These are phyloP conservation scores for Colletotrichum abscissum DNA, from an alignment of 2,329 filamentous ascomycete genomes.

Conservation along the genomic window DNA sequence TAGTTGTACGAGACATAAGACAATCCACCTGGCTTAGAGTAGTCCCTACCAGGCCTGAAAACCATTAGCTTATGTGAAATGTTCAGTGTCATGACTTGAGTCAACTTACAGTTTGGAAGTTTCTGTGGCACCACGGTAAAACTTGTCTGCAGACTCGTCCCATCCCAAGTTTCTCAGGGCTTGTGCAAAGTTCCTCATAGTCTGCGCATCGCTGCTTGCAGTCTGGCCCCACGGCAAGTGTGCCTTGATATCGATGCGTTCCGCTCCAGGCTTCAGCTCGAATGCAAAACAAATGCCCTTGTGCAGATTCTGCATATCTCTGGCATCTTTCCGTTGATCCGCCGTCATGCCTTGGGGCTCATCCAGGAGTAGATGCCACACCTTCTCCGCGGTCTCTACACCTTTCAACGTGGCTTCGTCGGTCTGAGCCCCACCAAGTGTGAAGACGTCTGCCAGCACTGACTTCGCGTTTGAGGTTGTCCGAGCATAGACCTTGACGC, in stretches of 20 bases:
- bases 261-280: slow-evolving; percentile 38
- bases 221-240: slow-evolving; percentile 27
- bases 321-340: slow-evolving; percentile 31
- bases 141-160: slow-evolving; percentile 23
- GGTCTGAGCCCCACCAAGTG: slow-evolving; percentile 38
- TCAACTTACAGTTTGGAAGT: slow-evolving; percentile 19
- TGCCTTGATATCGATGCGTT: slow-evolving; percentile 24
- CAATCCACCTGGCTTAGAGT: slow-evolving; percentile 19
- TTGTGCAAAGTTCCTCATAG: slow-evolving; percentile 21
- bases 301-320: slow-evolving; percentile 28
- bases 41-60: slow-evolving; percentile 9
- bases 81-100: not conserved
- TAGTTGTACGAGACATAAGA: slow-evolving; percentile 22
- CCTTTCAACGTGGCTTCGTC: slow-evolving; percentile 38
- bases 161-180: slow-evolving; percentile 1
- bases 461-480: slow-evolving; percentile 35
- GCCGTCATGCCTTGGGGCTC: slow-evolving; percentile 35
- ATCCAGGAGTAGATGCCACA: slow-evolving; percentile 41
- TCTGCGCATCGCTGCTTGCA: slow-evolving; percentile 22
- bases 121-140: not conserved
- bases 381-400: slow-evolving; percentile 35
- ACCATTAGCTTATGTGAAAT: not conserved
- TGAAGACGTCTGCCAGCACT: slow-evolving; percentile 38
- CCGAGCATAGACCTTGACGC: slow-evolving; percentile 41
- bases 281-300: slow-evolving; percentile 40